Percentiles rank a stretch among this genome's conserved stretches.
These are phyloP conservation scores for Pseudogymnoascus sp. DNA, from an alignment of 2,329 filamentous ascomycete genomes.

Conservation along the genomic window DNA sequence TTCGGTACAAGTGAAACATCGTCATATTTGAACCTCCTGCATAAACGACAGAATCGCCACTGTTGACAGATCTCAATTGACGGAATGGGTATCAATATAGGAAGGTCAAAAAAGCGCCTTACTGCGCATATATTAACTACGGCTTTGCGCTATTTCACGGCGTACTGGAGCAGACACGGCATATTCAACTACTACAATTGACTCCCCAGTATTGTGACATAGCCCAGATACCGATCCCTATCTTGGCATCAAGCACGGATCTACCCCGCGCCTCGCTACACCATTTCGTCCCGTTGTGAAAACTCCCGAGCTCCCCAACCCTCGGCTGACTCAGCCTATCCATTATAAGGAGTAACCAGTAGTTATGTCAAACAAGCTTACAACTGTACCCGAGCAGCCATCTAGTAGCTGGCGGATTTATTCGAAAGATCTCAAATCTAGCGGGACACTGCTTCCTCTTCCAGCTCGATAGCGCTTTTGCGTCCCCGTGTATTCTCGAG, in stretches of 20 bases:
- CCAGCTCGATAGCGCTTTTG: slow-evolving; percentile 79
- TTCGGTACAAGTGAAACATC: slow-evolving; percentile 6
- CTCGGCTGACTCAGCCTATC: slow-evolving; percentile 4
- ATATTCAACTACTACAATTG: not conserved
- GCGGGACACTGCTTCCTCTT: slow-evolving; percentile 83
- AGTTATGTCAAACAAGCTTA: slow-evolving; percentile 6
- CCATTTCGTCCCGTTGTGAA: not conserved
- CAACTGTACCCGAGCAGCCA: not conserved
- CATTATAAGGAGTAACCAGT: slow-evolving; percentile 6
- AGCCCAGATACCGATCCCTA: not conserved
- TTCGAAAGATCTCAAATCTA: slow-evolving; percentile 59
- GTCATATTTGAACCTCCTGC: not conserved
- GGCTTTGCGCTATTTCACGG: not conserved
- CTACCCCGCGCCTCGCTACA: slow-evolving; percentile 7
- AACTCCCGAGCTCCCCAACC: not conserved
- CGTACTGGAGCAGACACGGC: not conserved
- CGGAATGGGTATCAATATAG: not conserved
- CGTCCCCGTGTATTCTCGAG: slow-evolving; percentile 68
- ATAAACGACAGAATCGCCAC: slow-evolving; percentile 1
- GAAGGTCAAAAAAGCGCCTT: not conserved
- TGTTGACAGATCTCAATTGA: not conserved
- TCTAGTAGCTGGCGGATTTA: slow-evolving; percentile 13
- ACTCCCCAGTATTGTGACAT: slow-evolving; percentile 1
- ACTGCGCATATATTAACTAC: not conserved
- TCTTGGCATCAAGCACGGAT: slow-evolving; percentile 6